phyloP scores from a whole-genome alignment of 139 green algal genomes.

The Chlorella ohadii region DNA sequence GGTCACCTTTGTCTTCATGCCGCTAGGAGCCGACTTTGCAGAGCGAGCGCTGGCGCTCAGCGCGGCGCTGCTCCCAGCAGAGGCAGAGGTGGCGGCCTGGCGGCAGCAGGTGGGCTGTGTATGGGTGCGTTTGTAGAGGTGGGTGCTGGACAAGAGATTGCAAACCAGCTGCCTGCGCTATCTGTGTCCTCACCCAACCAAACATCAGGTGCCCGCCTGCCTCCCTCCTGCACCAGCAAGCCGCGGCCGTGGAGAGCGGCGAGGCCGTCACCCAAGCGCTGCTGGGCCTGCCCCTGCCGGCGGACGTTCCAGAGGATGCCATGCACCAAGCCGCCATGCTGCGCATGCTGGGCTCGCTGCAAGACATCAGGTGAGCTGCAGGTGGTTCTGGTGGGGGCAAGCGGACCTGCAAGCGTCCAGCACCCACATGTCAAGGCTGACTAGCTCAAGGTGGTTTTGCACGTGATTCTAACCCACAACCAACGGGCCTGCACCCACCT shows the following conservation, averaged over 20 bases:
- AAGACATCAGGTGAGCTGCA: not conserved
- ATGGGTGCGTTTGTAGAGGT: not conserved
- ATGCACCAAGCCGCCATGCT: slow-evolving; percentile 31
- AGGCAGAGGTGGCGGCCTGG: not conserved
- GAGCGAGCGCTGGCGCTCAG: slow-evolving; percentile 8
- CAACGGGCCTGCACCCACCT: too few relatives aligned
- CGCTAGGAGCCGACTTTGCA: slow-evolving; percentile 5
- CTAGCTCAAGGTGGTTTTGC: too few relatives aligned
- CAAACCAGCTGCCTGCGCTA: too few relatives aligned
- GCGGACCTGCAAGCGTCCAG: too few relatives aligned
- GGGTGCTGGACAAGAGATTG: not conserved
- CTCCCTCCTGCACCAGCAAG: not conserved
- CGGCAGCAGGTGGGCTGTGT: not conserved
- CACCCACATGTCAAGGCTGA: not conserved
- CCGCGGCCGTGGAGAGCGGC: not conserved
- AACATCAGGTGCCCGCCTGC: not conserved
- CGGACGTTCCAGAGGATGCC: not conserved
- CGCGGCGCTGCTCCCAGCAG: not conserved
- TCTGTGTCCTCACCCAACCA: too few relatives aligned
- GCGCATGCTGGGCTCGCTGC: slow-evolving; percentile 38
- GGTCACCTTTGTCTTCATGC: slow-evolving; percentile 15
- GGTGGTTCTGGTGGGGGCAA: too few relatives aligned
- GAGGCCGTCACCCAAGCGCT: slow-evolving; percentile 23
- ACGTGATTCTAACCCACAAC: too few relatives aligned
- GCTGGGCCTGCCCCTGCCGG: slow-evolving; percentile 25